Conservation (phyloP, 2,329 filamentous ascomycete genomes). For the Arthroderma uncinatum region DNA sequence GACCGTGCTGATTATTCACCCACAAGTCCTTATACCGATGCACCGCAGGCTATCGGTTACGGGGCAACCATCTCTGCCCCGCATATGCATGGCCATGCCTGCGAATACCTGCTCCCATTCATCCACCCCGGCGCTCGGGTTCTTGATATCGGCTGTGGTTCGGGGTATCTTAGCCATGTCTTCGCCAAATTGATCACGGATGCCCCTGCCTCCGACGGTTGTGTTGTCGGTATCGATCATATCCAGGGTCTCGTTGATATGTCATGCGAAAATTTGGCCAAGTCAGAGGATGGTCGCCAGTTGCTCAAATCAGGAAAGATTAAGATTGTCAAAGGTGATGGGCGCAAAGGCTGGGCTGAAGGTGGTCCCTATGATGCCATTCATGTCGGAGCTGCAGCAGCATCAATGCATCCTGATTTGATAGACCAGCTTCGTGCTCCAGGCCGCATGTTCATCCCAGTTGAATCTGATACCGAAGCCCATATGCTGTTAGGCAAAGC, state of each 20-base stretch:
- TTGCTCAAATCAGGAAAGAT: constrained; percentile 56
- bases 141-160: constrained; percentile 64
- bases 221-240: constrained; percentile 64
- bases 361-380: constrained; percentile 72
- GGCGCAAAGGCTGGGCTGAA: constrained; percentile 53
- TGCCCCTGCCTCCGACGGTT: constrained; percentile 28
- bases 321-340: constrained; percentile 64
- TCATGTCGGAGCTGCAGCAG: constrained; percentile 82
- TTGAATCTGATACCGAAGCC: constrained; percentile 35
- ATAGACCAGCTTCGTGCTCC: constrained; percentile 68
- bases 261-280: constrained; percentile 54
- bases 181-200: constrained; percentile 60
- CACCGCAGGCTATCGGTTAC: constrained; percentile 57
- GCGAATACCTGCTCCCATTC: constrained; percentile 50
- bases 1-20: constrained; percentile 80
- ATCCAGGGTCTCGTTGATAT: constrained; percentile 53
- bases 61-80: constrained; percentile 60
- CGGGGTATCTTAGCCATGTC: constrained; percentile 78
- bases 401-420: constrained; percentile 57
- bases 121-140: constrained; percentile 47
- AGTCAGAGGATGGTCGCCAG: constrained; percentile 46
- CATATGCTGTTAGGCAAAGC: constrained; percentile 21
- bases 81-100: constrained; percentile 60
- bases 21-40: constrained; percentile 58
- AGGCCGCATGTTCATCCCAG: constrained; percentile 60